Percentiles rank a stretch among this genome's conserved stretches.
Conservation (phyloP, 345 rosid genomes). For the Boechera divaricarpa region DNA sequence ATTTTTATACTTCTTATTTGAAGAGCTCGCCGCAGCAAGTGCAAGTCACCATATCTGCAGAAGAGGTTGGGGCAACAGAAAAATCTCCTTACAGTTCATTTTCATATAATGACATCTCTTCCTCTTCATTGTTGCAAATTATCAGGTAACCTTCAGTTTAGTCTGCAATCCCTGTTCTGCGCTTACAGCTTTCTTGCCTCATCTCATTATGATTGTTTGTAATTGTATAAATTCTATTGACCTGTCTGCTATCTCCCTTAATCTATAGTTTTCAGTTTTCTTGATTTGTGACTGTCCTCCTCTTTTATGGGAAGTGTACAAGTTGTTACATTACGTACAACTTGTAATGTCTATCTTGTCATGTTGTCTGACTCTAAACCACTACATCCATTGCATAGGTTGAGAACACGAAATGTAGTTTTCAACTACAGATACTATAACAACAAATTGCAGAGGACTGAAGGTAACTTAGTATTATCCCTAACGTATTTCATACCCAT, state of each 20-base stretch:
- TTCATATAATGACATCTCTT: constrained; percentile 68
- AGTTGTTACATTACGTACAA: constrained; percentile 11
- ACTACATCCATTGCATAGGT: constrained; percentile 60
- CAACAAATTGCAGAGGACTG: constrained; percentile 87
- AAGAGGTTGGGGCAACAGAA: constrained; percentile 88
- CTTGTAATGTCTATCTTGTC: constrained; percentile 11
- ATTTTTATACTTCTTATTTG: constrained; percentile 31
- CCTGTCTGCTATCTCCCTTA: constrained; percentile 17
- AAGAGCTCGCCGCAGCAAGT: constrained; percentile 72
- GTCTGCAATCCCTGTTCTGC: constrained; percentile 18
- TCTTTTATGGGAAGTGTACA: constrained; percentile 22
- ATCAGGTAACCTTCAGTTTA: constrained; percentile 69
- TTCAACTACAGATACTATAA: constrained; percentile 91
- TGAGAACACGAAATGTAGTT: constrained; percentile 93
- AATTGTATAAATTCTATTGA: constrained; percentile 17
- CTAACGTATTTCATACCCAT: constrained; percentile 18
- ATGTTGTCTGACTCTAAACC: constrained; percentile 31
- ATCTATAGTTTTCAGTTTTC: constrained; percentile 14
- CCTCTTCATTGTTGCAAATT: constrained; percentile 72
- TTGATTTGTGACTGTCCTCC: constrained; percentile 10
- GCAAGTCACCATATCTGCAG: constrained; percentile 76
- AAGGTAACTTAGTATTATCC: constrained; percentile 62
- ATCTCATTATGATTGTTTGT: constrained; percentile 5
- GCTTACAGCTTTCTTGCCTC: constrained; percentile 26
- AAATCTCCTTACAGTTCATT: constrained; percentile 79